A percentile compares a stretch with the other conserved stretches of the same genome.
phyloP scores from a whole-genome alignment of 768 basidiomycete species.

The Xerocomus potaroensis region DNA sequence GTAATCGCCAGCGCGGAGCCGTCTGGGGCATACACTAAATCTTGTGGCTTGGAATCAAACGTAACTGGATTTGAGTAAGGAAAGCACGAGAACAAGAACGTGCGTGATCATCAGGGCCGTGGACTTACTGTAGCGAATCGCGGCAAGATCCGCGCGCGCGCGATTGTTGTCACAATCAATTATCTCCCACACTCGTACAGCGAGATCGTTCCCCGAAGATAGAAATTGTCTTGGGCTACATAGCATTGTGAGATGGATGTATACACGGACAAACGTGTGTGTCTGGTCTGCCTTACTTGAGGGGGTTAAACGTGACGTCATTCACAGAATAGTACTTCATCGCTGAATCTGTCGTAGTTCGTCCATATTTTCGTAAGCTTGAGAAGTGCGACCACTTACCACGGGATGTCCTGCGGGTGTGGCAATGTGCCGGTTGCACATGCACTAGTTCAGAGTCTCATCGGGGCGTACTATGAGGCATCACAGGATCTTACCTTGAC shows the following conservation, averaged over 20 bases:
- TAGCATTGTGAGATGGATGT: constrained; percentile 4
- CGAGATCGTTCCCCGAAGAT: constrained; percentile 46
- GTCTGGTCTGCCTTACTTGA: constrained; percentile 40
- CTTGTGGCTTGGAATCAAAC: constrained; percentile 35
- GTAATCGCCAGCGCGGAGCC: constrained; percentile 36
- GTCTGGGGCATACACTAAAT: constrained; percentile 43
- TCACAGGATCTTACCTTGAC: constrained; percentile 17
- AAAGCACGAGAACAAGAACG: constrained; percentile 1
- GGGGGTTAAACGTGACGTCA: constrained; percentile 53
- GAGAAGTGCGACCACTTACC: constrained; percentile 9
- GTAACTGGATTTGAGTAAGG: constrained; percentile 13
- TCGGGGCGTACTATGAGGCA: not conserved
- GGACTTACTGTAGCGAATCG: constrained; percentile 17
- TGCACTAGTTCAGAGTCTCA: constrained; percentile 15
- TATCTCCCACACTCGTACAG: constrained; percentile 41
- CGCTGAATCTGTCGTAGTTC: constrained; percentile 9
- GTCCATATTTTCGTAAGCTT: not conserved
- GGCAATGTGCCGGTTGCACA: constrained; percentile 19
- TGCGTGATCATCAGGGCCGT: not conserved
- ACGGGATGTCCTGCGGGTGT: constrained; percentile 10
- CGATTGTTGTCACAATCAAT: constrained; percentile 18
- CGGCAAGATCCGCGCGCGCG: constrained; percentile 7
- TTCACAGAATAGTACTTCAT: constrained; percentile 52
- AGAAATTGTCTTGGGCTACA: constrained; percentile 38
- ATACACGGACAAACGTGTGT: not conserved